Percentiles rank a stretch among this genome's conserved stretches.
phyloP scores from a whole-genome alignment of 2,329 filamentous ascomycete species.

The Penicillium aurantiogriseum region DNA sequence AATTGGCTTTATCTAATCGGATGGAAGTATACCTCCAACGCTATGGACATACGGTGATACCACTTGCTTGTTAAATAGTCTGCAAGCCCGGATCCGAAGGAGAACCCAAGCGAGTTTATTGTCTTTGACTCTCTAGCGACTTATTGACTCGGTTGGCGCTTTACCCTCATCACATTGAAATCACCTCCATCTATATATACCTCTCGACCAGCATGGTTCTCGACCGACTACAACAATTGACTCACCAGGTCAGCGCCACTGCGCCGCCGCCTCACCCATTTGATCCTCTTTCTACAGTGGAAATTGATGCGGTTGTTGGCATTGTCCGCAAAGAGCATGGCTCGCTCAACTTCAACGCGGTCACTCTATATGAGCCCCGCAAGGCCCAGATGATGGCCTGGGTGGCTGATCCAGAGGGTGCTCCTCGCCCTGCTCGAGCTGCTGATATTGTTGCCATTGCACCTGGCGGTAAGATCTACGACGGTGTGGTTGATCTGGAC shows the following conservation, averaged over 20 bases:
- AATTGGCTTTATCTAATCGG: slow-evolving; percentile 19
- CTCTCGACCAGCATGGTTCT: slow-evolving; percentile 51
- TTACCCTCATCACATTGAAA: background rate
- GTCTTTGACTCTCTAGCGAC: background rate
- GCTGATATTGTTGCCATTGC: slow-evolving; percentile 84
- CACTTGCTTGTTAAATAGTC: slow-evolving; percentile 13
- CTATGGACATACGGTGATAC: background rate
- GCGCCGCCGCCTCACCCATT: slow-evolving; percentile 65
- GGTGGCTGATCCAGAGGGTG: slow-evolving; percentile 63
- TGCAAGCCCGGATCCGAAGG: background rate
- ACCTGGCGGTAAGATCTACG: slow-evolving; percentile 73
- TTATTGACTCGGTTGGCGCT: background rate
- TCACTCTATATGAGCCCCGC: slow-evolving; percentile 79
- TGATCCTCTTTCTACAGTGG: slow-evolving; percentile 69
- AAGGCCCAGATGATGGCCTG: slow-evolving; percentile 81
- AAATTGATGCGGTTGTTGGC: slow-evolving; percentile 70
- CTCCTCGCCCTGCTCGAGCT: slow-evolving; percentile 64
- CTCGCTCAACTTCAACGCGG: slow-evolving; percentile 78
- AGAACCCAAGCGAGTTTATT: background rate
- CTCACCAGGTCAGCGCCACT: slow-evolving; percentile 60
- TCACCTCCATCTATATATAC: background rate
- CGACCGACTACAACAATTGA: slow-evolving; percentile 63
- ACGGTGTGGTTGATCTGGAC: slow-evolving; percentile 74
- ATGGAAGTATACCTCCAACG: background rate
- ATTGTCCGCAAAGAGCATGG: slow-evolving; percentile 68